These are phyloP conservation scores for Eremothecium sinecaudum DNA, from an alignment of 1,139 yeast species.

Conservation along the genomic window DNA sequence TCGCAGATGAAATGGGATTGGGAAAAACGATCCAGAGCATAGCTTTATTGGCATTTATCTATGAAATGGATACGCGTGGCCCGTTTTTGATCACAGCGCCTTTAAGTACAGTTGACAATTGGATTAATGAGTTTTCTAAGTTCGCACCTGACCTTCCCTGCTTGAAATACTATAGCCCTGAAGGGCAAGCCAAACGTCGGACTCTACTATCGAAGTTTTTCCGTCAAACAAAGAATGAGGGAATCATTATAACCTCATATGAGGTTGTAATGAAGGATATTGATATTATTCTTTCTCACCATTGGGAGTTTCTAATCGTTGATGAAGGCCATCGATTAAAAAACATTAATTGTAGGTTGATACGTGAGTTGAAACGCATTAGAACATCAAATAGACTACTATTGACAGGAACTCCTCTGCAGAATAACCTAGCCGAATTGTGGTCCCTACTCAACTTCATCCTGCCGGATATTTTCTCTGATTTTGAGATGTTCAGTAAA, in stretches of 20 bases:
- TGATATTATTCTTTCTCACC: constrained; percentile 32
- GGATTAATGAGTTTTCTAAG: constrained; percentile 60
- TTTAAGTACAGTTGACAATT: constrained; percentile 73
- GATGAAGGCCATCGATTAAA: constrained; percentile 93
- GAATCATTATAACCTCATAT: constrained; percentile 71
- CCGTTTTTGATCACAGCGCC: constrained; percentile 88
- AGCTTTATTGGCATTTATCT: constrained; percentile 61
- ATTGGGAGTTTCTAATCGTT: constrained; percentile 83
- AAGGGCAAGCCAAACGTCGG: constrained; percentile 41
- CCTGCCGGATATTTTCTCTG: constrained; percentile 86
- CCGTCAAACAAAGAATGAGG: constrained; percentile 23
- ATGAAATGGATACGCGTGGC: constrained; percentile 72
- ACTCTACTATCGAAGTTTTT: constrained; percentile 34
- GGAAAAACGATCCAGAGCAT: constrained; percentile 90
- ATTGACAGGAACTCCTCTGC: constrained; percentile 89
- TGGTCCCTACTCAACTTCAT: constrained; percentile 88
- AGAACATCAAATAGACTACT: constrained; percentile 61
- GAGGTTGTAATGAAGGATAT: constrained; percentile 72
- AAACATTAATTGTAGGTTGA: constrained; percentile 67
- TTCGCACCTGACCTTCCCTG: constrained; percentile 69
- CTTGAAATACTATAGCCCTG: constrained; percentile 57
- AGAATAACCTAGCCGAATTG: constrained; percentile 75
- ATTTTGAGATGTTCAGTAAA: constrained; percentile 75
- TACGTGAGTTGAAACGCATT: constrained; percentile 58
- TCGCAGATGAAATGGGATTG: constrained; percentile 96